A percentile compares a stretch with the other conserved stretches of the same genome.
These are phyloP conservation scores for Acer saccharum DNA, from an alignment of 345 rosid genomes.

Conservation along the genomic window DNA sequence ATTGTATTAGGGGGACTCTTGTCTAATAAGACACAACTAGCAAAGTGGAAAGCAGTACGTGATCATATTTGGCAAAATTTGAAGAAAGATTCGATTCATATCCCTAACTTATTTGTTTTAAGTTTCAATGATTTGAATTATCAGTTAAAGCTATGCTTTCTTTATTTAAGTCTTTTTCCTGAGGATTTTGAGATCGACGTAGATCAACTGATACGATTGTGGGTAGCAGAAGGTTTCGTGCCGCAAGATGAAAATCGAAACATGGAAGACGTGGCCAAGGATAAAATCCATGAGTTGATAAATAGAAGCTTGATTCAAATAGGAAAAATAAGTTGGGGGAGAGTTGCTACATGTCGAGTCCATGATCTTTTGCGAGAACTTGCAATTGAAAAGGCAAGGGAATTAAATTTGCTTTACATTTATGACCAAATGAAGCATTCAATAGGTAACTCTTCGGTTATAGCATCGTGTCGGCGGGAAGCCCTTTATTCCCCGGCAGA, in stretches of 20 bases:
- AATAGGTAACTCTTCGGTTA: no score
- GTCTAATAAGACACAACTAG: conserved; percentile 13
- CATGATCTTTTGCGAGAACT: no score
- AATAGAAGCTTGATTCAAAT: neutral
- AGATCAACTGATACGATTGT: conserved; percentile 20
- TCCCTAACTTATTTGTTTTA: conserved; percentile 29
- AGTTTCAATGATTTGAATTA: conserved; percentile 33
- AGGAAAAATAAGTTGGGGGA: no score
- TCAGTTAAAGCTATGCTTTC: conserved; percentile 33
- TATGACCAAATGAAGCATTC: no score
- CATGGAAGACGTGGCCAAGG: conserved; percentile 23
- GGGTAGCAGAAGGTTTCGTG: conserved; percentile 33
- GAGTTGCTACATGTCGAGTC: no score
- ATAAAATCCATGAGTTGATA: neutral
- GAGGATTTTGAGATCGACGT: conserved; percentile 24
- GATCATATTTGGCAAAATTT: no score
- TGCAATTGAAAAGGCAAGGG: no score
- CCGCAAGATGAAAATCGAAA: conserved; percentile 16
- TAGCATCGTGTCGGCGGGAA: no score
- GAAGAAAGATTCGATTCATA: conserved; percentile 9
- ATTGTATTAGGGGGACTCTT: conserved; percentile 30
- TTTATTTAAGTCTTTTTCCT: conserved; percentile 26
- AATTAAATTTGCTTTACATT: no score
- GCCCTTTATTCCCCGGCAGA: no score
- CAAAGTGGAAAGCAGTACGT: no score